A percentile compares a stretch with the other conserved stretches of the same genome.
phyloP scores from a whole-genome alignment of 371 early-diverging fungal species.

The Mortierella sp. region DNA sequence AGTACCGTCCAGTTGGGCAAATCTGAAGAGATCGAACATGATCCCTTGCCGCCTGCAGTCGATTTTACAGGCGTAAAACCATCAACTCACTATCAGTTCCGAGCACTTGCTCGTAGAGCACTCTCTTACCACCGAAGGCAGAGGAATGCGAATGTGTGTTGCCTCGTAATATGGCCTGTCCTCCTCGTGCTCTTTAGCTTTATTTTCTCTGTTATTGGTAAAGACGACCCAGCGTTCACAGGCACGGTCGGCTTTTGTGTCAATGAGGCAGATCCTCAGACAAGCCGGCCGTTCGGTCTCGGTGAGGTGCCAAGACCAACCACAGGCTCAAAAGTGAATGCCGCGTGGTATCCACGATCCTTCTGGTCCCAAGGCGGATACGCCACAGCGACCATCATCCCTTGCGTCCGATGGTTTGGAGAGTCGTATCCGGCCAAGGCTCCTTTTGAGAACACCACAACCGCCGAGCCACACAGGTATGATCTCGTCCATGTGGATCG shows the following conservation, averaged over 20 bases:
- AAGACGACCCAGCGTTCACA: background rate
- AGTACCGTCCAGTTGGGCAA: background rate
- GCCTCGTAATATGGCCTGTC: constrained; percentile 64
- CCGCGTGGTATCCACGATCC: constrained; percentile 20
- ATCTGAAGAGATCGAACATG: constrained; percentile 14
- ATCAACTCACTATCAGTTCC: constrained; percentile 33
- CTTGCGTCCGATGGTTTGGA: constrained; percentile 51
- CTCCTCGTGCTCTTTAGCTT: constrained; percentile 57
- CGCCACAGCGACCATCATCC: background rate
- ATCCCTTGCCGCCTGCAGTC: constrained; percentile 43
- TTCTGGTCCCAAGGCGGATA: background rate
- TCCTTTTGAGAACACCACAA: constrained; percentile 29
- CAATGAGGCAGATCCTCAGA: constrained; percentile 26
- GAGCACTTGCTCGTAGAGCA: constrained; percentile 59
- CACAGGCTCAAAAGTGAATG: background rate
- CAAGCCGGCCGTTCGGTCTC: background rate
- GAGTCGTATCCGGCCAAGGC: constrained; percentile 31
- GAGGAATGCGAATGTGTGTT: constrained; percentile 67
- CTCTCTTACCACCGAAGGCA: constrained; percentile 72
- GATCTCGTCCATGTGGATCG: background rate
- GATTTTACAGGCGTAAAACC: constrained; percentile 29
- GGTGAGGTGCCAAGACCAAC: background rate
- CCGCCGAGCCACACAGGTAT: constrained; percentile 32
- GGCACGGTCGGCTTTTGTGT: constrained; percentile 21
- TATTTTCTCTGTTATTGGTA: background rate